Evolutionary conservation across 164 flowering plant genomes (phyloP).

Genomic region (Piper longum): DNA sequence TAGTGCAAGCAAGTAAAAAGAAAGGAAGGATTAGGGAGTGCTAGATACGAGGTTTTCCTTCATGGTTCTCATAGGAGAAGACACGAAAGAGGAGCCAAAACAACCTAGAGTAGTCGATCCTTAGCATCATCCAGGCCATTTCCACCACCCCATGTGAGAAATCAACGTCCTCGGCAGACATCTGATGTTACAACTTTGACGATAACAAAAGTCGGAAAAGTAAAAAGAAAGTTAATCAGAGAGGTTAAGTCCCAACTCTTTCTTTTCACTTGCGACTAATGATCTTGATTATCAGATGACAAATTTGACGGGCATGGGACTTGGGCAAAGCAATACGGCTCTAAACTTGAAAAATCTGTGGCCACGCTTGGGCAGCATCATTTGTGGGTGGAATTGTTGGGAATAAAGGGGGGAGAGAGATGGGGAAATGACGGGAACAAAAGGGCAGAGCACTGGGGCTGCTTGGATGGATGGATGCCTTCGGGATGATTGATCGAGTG

Average conservation of each 20-base stretch:
- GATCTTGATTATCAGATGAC: neutral
- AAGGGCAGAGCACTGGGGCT: neutral
- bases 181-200: conserved; percentile 11
- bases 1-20: neutral
- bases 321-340: conserved; percentile 1
- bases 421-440: neutral
- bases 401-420: neutral
- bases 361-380: conserved; percentile 32
- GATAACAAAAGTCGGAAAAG: neutral
- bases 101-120: conserved; percentile 66
- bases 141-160: conserved; percentile 29
- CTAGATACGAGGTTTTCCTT: conserved; percentile 76
- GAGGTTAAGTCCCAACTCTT: neutral
- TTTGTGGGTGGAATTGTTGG: conserved; percentile 17
- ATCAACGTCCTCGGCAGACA: conserved; percentile 34
- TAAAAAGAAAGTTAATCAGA: neutral
- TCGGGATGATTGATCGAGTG: too few species aligned
- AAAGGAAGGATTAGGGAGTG: neutral
- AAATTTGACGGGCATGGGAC: neutral
- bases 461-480: too few species aligned
- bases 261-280: neutral
- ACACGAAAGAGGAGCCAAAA: conserved; percentile 70
- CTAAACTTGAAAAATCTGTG: conserved; percentile 75
- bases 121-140: conserved; percentile 73
- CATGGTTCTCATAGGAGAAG: conserved; percentile 71